Percentiles rank a stretch among this genome's conserved stretches.
Conservation (phyloP, 495 filamentous ascomycete genomes). For the Talaromyces stipitatus region DNA sequence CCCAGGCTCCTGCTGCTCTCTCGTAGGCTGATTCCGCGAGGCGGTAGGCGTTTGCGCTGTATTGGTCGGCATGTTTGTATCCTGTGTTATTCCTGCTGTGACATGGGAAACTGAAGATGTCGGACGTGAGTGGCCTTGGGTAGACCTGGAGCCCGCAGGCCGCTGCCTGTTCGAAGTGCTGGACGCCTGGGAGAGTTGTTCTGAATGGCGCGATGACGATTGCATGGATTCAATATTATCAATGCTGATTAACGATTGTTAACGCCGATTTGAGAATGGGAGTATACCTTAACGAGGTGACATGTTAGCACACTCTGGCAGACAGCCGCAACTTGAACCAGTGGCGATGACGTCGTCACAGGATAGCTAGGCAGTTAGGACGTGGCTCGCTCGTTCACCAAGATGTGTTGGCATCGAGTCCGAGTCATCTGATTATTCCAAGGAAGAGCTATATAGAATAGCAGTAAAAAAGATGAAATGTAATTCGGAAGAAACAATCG, state of each 20-base stretch:
- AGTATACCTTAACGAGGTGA: not conserved
- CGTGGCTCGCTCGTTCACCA: not conserved
- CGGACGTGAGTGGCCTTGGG: not conserved
- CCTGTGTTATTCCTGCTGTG: not conserved
- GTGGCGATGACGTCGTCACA: slow-evolving; percentile 8
- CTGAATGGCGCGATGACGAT: not conserved
- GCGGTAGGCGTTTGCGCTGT: slow-evolving; percentile 1
- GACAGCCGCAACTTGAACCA: not conserved
- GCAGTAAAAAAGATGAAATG: not conserved
- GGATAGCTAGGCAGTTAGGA: not conserved
- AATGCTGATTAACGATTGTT: not conserved
- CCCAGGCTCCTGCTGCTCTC: not conserved
- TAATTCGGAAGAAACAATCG: not conserved
- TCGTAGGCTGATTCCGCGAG: slow-evolving; percentile 10
- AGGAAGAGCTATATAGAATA: not conserved
- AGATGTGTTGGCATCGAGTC: not conserved
- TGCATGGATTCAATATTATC: not conserved
- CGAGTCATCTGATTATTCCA: not conserved
- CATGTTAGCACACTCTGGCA: not conserved
- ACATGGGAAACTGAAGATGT: not conserved
- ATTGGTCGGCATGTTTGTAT: not conserved
- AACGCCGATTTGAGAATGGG: not conserved
- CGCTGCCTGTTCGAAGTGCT: not conserved
- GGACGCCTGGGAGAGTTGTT: not conserved
- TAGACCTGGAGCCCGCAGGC: not conserved